Evolutionary conservation across 768 basidiomycete species (phyloP).

Genomic region (Gloeostereum incarnatum): DNA sequence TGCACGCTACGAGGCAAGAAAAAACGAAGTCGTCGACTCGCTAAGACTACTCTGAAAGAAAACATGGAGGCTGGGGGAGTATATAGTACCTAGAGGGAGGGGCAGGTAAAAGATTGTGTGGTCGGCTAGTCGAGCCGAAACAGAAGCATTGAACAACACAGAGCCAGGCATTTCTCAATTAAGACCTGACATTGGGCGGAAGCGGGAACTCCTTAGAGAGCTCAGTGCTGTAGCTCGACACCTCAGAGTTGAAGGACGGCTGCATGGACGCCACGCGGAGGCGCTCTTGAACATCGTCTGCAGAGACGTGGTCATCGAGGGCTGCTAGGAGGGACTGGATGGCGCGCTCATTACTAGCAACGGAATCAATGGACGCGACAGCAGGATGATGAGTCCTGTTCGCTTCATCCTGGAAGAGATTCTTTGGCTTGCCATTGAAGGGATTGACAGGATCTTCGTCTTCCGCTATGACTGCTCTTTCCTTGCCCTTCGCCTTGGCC

Average conservation of each 20-base stretch:
- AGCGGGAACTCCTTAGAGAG: slow-evolving; percentile 30
- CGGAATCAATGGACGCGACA: slow-evolving; percentile 25
- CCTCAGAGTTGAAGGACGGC: slow-evolving; percentile 32
- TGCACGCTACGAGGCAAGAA: too few species aligned
- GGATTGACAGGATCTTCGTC: slow-evolving; percentile 15
- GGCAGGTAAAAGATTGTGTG: too few species aligned
- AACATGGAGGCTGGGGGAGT: too few species aligned
- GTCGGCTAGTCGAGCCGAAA: too few species aligned
- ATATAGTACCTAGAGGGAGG: too few species aligned
- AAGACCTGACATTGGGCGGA: too few species aligned
- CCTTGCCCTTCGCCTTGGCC: slow-evolving; percentile 25
- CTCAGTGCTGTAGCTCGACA: slow-evolving; percentile 20
- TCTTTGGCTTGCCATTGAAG: slow-evolving; percentile 8
- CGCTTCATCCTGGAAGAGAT: too few species aligned
- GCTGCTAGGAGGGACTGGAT: slow-evolving; percentile 60
- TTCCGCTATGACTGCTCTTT: slow-evolving; percentile 20
- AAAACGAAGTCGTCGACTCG: too few species aligned
- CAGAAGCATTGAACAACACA: background rate
- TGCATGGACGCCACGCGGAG: slow-evolving; percentile 53
- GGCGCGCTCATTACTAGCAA: slow-evolving; percentile 41
- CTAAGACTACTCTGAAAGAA: too few species aligned
- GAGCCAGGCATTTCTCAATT: too few species aligned
- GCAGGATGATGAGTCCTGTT: slow-evolving; percentile 20
- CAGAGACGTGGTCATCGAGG: slow-evolving; percentile 42
- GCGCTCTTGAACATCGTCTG: slow-evolving; percentile 36